These are phyloP conservation scores for Ilex paraguariensis DNA, from an alignment of 305 asterid species.

Conservation along the genomic window DNA sequence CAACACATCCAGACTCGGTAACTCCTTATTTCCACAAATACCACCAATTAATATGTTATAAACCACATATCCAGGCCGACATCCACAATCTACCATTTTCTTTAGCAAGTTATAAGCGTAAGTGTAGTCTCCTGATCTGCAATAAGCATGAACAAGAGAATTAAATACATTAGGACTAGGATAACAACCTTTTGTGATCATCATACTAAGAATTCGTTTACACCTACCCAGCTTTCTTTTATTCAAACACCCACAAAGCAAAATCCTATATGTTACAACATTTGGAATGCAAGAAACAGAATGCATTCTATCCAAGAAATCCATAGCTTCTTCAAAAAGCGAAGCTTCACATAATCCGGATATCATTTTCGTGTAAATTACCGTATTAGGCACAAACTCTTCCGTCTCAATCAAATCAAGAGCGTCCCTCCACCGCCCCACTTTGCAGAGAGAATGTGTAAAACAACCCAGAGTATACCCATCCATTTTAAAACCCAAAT, in stretches of 20 bases:
- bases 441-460: slow-evolving; percentile 59
- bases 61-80: slow-evolving; percentile 73
- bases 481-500: slow-evolving; percentile 65
- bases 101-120: slow-evolving; percentile 80
- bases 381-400: slow-evolving; percentile 67
- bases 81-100: slow-evolving; percentile 74
- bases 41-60: slow-evolving; percentile 87
- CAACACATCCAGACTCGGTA: slow-evolving; percentile 43
- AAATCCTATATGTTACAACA: slow-evolving; percentile 58
- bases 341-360: slow-evolving; percentile 88
- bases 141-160: slow-evolving; percentile 77
- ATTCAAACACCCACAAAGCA: slow-evolving; percentile 81
- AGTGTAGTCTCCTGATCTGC: slow-evolving; percentile 63
- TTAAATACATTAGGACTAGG: slow-evolving; percentile 75
- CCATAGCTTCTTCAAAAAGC: slow-evolving; percentile 90
- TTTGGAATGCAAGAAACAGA: slow-evolving; percentile 77
- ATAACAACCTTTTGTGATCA: slow-evolving; percentile 92
- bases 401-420: slow-evolving; percentile 71
- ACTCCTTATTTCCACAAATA: slow-evolving; percentile 65
- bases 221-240: slow-evolving; percentile 80
- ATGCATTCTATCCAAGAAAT: slow-evolving; percentile 73
- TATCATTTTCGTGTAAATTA: slow-evolving; percentile 76
- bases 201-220: slow-evolving; percentile 77
- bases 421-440: slow-evolving; percentile 84
- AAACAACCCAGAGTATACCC: slow-evolving; percentile 54